Base-by-base conservation (phyloP, 1,284 basidiomycete species). In the Volvariella volvacea region DNA sequence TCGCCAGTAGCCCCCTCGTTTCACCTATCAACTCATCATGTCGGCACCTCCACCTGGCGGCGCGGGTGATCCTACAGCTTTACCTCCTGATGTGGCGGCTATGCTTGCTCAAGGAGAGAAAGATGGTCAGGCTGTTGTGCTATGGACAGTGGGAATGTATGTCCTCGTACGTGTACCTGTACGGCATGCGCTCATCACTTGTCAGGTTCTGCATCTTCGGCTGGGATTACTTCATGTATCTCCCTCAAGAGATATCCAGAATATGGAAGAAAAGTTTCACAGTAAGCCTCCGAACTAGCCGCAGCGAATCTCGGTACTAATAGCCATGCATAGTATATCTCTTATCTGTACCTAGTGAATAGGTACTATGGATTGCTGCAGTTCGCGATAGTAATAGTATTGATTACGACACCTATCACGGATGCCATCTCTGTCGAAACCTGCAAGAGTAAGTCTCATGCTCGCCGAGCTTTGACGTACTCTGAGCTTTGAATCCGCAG, bases 121-220 rank as follows among this genome's bases (percentile, higher is more conserved):
- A 25, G 49, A 55, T 47, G 53, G 53, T 15, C 50, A 51, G 19
- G 50, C 55, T n/a, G 46, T 50, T 17, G 42, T 51, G n/a, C 37
- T 56, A 7, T 56, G 55, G 53, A 44, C 49, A 3, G 51, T 55
- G 22, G 55, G 55, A 41, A 51, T 52, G 55, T 56, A 43, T 34
- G 42, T 53, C 38, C 36, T 36, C 32, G 34, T 43, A 30, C 42
- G 34, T 43, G 22, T 47, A 44, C 31, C 30, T 39, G 14, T 44
- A 38, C 10, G 33, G 19, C 34, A 28, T 42, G 46, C 45, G 33
- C 50, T n/a, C 38, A 17, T 16, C 30, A 31, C 21, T 8, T 38
- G 7, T 21, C 12, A 58, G 56, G 46, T 58, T 56, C 42, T 58
- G 56, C 32, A 54, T 58, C 8, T 56, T 53, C 46, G 52, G 53